Evolutionary conservation across 2,329 filamentous ascomycete genomes (phyloP).

Genomic region (Colletotrichum somersetense): DNA sequence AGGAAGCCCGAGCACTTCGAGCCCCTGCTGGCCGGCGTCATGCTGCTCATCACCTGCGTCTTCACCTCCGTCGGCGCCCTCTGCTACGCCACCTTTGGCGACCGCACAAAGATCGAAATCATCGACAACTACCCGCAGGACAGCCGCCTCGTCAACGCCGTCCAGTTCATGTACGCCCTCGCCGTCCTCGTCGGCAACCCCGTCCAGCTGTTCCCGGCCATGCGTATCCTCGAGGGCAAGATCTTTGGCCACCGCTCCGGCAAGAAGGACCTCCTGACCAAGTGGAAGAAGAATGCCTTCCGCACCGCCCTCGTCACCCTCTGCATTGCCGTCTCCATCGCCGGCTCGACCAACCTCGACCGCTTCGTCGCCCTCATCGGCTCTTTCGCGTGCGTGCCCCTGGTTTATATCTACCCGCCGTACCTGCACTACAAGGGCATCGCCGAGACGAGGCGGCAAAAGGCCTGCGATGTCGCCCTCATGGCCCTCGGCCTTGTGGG

Average conservation of each 20-base stretch:
- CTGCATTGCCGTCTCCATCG: slow-evolving; percentile 71
- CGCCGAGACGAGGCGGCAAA: slow-evolving; percentile 67
- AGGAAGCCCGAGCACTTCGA: slow-evolving; percentile 76
- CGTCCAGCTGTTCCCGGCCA: slow-evolving; percentile 80
- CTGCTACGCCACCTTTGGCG: slow-evolving; percentile 81
- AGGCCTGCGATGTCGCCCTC: slow-evolving; percentile 70
- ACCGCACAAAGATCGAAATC: slow-evolving; percentile 77
- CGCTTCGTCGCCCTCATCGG: slow-evolving; percentile 98
- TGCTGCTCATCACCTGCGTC: slow-evolving; percentile 79
- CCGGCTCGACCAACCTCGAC: slow-evolving; percentile 78
- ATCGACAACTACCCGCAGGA: slow-evolving; percentile 82
- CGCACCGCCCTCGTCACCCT: slow-evolving; percentile 67
- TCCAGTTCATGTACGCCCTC: slow-evolving; percentile 80
- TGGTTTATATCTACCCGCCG: slow-evolving; percentile 89
- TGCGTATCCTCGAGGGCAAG: slow-evolving; percentile 77
- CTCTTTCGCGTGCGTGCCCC: slow-evolving; percentile 96
- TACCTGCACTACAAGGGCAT: slow-evolving; percentile 77
- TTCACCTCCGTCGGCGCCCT: slow-evolving; percentile 80
- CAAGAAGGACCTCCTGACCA: slow-evolving; percentile 73
- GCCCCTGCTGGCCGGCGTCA: slow-evolving; percentile 74
- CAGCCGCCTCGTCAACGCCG: slow-evolving; percentile 79
- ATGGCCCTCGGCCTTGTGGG: slow-evolving; percentile 73
- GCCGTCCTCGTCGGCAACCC: slow-evolving; percentile 81
- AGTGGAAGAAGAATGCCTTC: slow-evolving; percentile 83
- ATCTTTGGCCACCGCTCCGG: slow-evolving; percentile 77